A percentile compares a stretch with the other conserved stretches of the same genome.
Conservation (phyloP, 176 grass and related monocot genomes). For the Eremochloa ophiuroides region DNA sequence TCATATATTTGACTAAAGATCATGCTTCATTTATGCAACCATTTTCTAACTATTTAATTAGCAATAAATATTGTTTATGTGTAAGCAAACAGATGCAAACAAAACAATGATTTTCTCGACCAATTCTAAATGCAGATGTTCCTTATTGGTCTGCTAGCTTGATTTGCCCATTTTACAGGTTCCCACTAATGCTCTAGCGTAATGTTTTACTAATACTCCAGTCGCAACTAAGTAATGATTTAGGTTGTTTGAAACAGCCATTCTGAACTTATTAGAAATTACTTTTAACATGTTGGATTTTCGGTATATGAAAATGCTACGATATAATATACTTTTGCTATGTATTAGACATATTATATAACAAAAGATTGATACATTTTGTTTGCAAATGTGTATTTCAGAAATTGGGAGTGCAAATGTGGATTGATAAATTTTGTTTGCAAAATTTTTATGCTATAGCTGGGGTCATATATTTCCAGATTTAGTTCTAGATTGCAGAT, state of each 20-base stretch:
- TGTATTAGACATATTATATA: no score
- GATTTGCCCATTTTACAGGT: background rate
- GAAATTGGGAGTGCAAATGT: background rate
- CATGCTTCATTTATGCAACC: background rate
- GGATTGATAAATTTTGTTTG: background rate
- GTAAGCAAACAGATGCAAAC: background rate
- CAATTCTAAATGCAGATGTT: background rate
- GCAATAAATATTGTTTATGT: background rate
- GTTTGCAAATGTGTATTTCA: no score
- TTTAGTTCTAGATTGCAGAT: slow-evolving; percentile 3
- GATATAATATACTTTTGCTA: background rate
- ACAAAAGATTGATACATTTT: no score
- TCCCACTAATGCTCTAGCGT: background rate
- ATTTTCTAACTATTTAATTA: background rate
- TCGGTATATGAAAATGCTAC: background rate
- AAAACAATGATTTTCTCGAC: background rate
- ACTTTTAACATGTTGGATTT: background rate
- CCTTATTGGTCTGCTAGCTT: background rate
- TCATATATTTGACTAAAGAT: background rate
- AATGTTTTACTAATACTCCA: background rate
- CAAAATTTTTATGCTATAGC: background rate
- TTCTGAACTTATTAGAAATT: background rate
- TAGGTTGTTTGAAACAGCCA: background rate
- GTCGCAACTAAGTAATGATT: background rate
- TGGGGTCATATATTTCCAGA: background rate